phyloP scores from a whole-genome alignment of 2,329 filamentous ascomycete genomes.

The Aspergillus unguis region DNA sequence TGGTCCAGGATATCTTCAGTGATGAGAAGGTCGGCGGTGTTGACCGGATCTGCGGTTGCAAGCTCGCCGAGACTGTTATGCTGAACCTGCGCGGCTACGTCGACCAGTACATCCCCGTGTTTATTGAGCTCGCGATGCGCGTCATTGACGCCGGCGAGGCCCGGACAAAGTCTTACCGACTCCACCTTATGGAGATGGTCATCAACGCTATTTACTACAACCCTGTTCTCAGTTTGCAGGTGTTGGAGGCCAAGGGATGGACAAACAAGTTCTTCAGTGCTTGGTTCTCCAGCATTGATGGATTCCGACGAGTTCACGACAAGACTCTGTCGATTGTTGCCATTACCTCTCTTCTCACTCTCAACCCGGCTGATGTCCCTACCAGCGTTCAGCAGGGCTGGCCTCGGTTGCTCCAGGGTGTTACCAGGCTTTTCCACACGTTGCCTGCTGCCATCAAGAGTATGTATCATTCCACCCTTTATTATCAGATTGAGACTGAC shows the following conservation, averaged over 20 bases:
- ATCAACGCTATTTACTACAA: conserved; percentile 99
- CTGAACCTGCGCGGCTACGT: conserved; percentile 85
- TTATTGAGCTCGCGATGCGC: conserved; percentile 84
- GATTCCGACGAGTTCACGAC: conserved; percentile 90
- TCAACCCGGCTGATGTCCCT: conserved; percentile 78
- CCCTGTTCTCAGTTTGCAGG: conserved; percentile 74
- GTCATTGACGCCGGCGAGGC: conserved; percentile 70
- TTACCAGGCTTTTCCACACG: conserved; percentile 87
- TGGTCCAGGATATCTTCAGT: conserved; percentile 92
- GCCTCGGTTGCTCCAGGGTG: conserved; percentile 84
- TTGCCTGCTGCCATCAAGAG: conserved; percentile 83
- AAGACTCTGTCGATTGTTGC: conserved; percentile 97
- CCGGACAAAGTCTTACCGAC: conserved; percentile 88
- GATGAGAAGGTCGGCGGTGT: conserved; percentile 90
- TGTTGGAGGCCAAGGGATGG: conserved; percentile 89
- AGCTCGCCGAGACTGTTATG: conserved; percentile 96
- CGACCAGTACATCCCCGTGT: conserved; percentile 82
- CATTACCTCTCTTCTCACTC: conserved; percentile 77
- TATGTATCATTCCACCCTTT: conserved; percentile 42
- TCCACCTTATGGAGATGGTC: conserved; percentile 97
- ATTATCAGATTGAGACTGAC: conserved; percentile 12
- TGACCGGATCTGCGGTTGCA: conserved; percentile 95
- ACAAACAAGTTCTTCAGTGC: conserved; percentile 98
- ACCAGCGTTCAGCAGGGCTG: conserved; percentile 92
- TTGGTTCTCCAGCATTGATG: conserved; percentile 96